Conservation (phyloP, 805 yeast genomes). For the Metschnikowia corniflorae region DNA sequence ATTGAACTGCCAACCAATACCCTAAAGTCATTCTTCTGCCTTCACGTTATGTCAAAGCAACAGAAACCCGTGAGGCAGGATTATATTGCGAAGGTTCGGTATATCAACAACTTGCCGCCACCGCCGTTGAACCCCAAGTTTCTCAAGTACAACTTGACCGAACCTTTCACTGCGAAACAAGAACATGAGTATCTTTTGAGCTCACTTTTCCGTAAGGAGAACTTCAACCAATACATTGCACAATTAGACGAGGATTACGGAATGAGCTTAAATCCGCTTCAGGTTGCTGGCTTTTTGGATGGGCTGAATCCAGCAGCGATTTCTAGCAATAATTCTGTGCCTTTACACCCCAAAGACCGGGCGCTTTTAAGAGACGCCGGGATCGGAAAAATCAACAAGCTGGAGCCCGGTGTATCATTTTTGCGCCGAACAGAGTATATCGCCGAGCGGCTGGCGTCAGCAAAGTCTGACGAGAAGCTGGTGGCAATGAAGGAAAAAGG, state of each 20-base stretch:
- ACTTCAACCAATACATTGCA: slow-evolving; percentile 57
- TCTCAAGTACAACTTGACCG: slow-evolving; percentile 49
- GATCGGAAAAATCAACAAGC: slow-evolving; percentile 40
- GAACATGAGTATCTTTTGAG: slow-evolving; percentile 55
- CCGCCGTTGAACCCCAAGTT: slow-evolving; percentile 91
- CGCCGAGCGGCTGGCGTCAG: slow-evolving; percentile 50
- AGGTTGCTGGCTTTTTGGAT: slow-evolving; percentile 65
- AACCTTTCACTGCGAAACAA: slow-evolving; percentile 30
- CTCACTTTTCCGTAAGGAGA: slow-evolving; percentile 70
- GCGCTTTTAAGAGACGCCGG: slow-evolving; percentile 78
- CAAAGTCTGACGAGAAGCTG: slow-evolving; percentile 27
- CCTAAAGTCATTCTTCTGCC: neutral
- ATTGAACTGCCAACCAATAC: no score
- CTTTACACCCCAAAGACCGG: slow-evolving; percentile 75
- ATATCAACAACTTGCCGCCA: slow-evolving; percentile 84
- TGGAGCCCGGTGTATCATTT: slow-evolving; percentile 63
- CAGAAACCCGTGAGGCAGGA: slow-evolving; percentile 57
- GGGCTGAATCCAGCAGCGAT: slow-evolving; percentile 48
- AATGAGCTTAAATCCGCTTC: slow-evolving; percentile 68
- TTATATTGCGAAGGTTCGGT: slow-evolving; percentile 76
- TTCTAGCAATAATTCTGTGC: slow-evolving; percentile 29
- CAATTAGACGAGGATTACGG: slow-evolving; percentile 64
- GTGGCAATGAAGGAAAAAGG: slow-evolving; percentile 13
- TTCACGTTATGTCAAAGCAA: slow-evolving; percentile 23
- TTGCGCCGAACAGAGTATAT: slow-evolving; percentile 93